These are phyloP conservation scores for Lentinula sp. DNA, from an alignment of 768 basidiomycete genomes.

Conservation along the genomic window DNA sequence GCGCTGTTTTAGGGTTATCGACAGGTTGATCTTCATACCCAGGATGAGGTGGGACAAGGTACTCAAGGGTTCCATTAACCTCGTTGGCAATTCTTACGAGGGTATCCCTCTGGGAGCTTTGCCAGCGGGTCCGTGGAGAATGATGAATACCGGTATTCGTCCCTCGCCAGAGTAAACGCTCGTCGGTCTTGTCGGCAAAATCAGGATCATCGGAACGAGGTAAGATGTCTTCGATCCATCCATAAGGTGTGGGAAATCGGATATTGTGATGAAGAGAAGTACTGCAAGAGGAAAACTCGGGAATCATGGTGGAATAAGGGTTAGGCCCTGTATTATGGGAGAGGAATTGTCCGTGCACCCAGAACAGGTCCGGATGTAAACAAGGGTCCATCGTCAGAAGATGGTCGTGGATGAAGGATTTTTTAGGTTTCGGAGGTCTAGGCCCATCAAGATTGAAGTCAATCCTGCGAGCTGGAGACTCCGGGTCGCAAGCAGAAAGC, in stretches of 20 bases:
- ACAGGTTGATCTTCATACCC: conserved; percentile 18
- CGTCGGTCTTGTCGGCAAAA: conserved; percentile 56
- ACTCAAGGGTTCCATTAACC: conserved; percentile 21
- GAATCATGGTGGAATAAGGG: conserved; percentile 34
- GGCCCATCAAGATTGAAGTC: conserved; percentile 21
- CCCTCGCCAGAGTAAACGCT: conserved; percentile 64
- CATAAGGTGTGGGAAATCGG: conserved; percentile 34
- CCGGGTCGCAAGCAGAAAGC: conserved; percentile 31
- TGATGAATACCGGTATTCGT: conserved; percentile 63
- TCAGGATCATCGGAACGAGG: conserved; percentile 38
- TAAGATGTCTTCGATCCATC: conserved; percentile 32
- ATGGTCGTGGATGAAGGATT: conserved; percentile 44
- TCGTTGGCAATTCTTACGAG: conserved; percentile 32
- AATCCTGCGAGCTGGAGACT: conserved; percentile 23
- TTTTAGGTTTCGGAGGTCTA: conserved; percentile 12
- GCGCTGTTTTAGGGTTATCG: conserved; percentile 22
- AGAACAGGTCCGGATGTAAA: conserved; percentile 29
- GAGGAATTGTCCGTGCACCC: conserved; percentile 46
- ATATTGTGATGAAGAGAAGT: conserved; percentile 50
- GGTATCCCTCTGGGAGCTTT: conserved; percentile 36
- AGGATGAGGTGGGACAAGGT: conserved; percentile 22
- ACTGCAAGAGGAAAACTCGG: conserved; percentile 44
- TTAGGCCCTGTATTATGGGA: conserved; percentile 39
- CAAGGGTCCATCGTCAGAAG: conserved; percentile 41
- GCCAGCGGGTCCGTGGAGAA: conserved; percentile 33